Evolutionary conservation across 1,139 yeast species (phyloP), one percentile per base, ranked within the genome.

Genomic region (Diutina scorzettiae): DNA sequence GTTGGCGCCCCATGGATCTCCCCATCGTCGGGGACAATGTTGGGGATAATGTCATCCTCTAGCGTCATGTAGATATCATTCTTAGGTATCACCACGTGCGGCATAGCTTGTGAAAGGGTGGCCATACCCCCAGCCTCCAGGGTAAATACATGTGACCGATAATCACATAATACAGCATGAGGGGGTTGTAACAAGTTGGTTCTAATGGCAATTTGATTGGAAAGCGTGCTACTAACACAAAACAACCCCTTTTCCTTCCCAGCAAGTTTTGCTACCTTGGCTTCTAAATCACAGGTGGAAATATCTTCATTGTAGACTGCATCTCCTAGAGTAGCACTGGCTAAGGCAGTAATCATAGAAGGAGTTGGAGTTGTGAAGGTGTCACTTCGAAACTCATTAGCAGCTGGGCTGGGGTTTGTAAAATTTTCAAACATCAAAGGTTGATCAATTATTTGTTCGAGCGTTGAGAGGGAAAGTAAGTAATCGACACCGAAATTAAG

Each of bases 1-100:
- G 73, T 69, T n/a, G 73, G 73, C 12, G 71, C 70, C 4, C 59
- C 59, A 49, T 69, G 74, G 44, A 68, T 67, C 43, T 69, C 74
- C 1, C 72, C 73, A 46, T 66, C 69, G 47, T 68, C 73, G 1
- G 71, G 69, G n/a, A 66, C 62, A 45, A 57, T 63, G 47, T 61
- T 57, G 25, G 59, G 60, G n/a, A 61, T 45, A 29, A 64, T 57
- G 43, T 66, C 66, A 43, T 64, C 69, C 40, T 63, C 66, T 33
- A 66, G 53, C 2, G 72, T 66, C 46, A 68, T 54, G 47, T 66
- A 56, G 19, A 51, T 45, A 6, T 66, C 69, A 46, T 68, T 68
- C 40, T 53, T 51, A 5, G 73, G 73, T 12, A 49, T 47, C 5
- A 68, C 58, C 0, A 72, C 61, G 33, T 63, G 69, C 3, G 63